These are phyloP conservation scores for Trypanosoma mega DNA, from an alignment of 208 protist genomes.

Conservation along the genomic window DNA sequence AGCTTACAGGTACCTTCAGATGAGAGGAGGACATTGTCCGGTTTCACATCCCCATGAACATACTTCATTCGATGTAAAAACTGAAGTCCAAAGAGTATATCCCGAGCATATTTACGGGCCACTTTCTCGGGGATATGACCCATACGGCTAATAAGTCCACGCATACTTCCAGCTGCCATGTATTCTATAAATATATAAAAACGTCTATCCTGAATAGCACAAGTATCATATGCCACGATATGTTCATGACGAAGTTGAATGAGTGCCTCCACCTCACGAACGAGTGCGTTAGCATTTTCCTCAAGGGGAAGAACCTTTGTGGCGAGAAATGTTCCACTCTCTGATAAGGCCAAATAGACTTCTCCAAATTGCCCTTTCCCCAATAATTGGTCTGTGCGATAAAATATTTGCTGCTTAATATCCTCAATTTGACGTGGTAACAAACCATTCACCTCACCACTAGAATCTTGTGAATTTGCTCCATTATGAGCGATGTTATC, in stretches of 20 bases:
- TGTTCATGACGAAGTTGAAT: conserved; percentile 38
- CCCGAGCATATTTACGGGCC: conserved; percentile 19
- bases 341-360: conserved; percentile 20
- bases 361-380: conserved; percentile 48
- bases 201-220: conserved; percentile 14
- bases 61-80: conserved; percentile 31
- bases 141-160: conserved; percentile 31
- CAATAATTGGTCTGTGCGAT: conserved; percentile 43
- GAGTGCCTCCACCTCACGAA: conserved; percentile 44
- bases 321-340: conserved; percentile 22
- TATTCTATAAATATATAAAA: conserved; percentile 69
- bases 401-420: conserved; percentile 44
- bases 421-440: conserved; percentile 28
- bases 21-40: conserved; percentile 65
- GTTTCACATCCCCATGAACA: conserved; percentile 84
- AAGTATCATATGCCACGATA: conserved; percentile 51
- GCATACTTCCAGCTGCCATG: conserved; percentile 45
- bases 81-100: conserved; percentile 31
- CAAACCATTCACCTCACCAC: neutral
- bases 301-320: conserved; percentile 23
- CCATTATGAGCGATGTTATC: neutral
- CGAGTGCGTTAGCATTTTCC: conserved; percentile 12
- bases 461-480: neutral
- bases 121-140: conserved; percentile 32
- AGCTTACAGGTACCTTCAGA: conserved; percentile 35